phyloP scores from a whole-genome alignment of 2,329 filamentous ascomycete species.

The Aspergillus transmontanensis region DNA sequence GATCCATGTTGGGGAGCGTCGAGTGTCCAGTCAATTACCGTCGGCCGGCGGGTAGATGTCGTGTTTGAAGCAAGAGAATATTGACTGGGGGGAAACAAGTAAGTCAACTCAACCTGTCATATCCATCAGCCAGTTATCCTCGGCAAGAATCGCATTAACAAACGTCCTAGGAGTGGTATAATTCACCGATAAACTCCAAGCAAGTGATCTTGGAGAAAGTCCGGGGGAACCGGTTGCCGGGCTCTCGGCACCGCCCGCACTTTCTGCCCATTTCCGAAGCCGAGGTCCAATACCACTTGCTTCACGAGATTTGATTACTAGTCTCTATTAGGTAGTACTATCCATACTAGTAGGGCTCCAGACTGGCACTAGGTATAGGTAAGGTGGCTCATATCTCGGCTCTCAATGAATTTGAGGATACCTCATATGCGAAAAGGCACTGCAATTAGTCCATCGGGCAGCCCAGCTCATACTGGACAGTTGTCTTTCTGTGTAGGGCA shows the following conservation, averaged over 20 bases:
- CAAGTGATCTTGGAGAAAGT: conserved; percentile 27
- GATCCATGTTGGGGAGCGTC: conserved; percentile 42
- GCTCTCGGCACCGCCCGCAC: conserved; percentile 33
- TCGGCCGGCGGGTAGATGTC: conserved; percentile 18
- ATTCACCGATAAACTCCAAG: conserved; percentile 8
- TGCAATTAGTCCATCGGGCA: background rate
- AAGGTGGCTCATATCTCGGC: background rate
- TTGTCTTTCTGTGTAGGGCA: background rate
- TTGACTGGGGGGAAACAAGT: conserved; percentile 1
- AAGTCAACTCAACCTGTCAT: conserved; percentile 10
- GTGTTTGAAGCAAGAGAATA: conserved; percentile 13
- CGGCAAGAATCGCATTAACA: background rate
- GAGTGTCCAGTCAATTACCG: conserved; percentile 22
- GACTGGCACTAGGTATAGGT: background rate
- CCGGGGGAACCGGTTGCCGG: conserved; percentile 29
- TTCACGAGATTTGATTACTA: conserved; percentile 19
- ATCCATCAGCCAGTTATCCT: background rate
- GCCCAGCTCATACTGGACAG: background rate
- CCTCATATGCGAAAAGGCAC: background rate
- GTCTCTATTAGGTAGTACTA: background rate
- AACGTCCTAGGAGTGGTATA: background rate
- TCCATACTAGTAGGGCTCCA: background rate
- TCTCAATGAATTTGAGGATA: background rate
- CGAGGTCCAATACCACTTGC: conserved; percentile 33
- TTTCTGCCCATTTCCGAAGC: conserved; percentile 38